These are phyloP conservation scores for Phytopythium kandeliae DNA, from an alignment of 352 stramenopile species.

Conservation along the genomic window DNA sequence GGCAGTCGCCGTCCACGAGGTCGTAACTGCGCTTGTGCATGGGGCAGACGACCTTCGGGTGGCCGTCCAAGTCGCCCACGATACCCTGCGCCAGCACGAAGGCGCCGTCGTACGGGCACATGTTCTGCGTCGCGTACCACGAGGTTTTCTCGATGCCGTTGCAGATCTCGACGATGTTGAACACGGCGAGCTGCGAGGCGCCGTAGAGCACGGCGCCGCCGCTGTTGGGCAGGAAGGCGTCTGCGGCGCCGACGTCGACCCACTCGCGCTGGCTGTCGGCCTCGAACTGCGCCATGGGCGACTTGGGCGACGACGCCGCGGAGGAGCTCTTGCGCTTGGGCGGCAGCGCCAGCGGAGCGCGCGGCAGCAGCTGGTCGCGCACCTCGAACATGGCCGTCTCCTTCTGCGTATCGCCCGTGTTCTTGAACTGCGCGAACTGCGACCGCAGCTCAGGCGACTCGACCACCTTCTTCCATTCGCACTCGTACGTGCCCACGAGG, in stretches of 20 bases:
- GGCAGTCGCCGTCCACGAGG: conserved; percentile 64
- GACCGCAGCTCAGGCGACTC: conserved; percentile 70
- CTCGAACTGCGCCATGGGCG: conserved; percentile 13
- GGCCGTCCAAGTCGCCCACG: conserved; percentile 69
- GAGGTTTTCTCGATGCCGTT: conserved; percentile 60
- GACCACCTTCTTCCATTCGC: conserved; percentile 92
- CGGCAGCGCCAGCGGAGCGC: conserved; percentile 15
- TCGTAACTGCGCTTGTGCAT: conserved; percentile 92
- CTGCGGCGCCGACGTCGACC: conserved; percentile 66
- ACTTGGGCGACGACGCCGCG: conserved; percentile 50
- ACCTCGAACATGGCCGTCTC: conserved; percentile 57
- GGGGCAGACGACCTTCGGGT: conserved; percentile 87
- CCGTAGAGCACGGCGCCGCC: conserved; percentile 87
- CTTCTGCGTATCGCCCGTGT: conserved; percentile 73
- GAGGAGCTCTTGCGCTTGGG: conserved; percentile 36
- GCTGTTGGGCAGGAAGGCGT: conserved; percentile 76
- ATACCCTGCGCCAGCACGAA: conserved; percentile 92
- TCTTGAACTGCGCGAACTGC: conserved; percentile 90
- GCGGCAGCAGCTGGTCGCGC: conserved; percentile 85
- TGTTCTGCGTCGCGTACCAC: conserved; percentile 92
- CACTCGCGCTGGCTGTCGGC: conserved; percentile 35
- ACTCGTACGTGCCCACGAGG: conserved; percentile 91
- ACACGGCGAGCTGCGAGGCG: conserved; percentile 88
- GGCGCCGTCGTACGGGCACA: conserved; percentile 90
- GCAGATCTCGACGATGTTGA: conserved; percentile 72